A percentile compares a stretch with the other conserved stretches of the same genome.
Conservation (phyloP, 1,284 basidiomycete species). For the Ustilago vetiveriae region DNA sequence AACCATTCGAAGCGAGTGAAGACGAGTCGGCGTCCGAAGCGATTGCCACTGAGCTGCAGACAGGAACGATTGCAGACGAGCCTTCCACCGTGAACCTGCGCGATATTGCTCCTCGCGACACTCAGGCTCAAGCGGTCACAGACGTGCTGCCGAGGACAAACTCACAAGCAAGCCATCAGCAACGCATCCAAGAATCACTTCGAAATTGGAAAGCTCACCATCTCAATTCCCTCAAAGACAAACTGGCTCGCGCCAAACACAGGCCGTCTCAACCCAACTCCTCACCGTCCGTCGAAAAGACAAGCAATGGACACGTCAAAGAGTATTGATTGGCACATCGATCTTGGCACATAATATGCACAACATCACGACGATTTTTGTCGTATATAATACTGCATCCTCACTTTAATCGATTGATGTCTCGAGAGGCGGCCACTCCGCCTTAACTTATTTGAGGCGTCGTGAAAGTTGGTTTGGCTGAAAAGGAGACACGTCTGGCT, state of each 20-base stretch:
- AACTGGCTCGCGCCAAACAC: conserved; percentile 14
- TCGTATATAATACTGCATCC: too few species aligned
- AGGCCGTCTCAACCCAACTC: background rate
- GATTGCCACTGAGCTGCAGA: too few species aligned
- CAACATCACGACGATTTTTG: too few species aligned
- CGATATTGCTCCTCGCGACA: too few species aligned
- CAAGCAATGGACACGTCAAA: background rate
- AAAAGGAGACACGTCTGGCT: background rate
- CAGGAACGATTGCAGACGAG: too few species aligned
- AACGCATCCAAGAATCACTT: conserved; percentile 6
- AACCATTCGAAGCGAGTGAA: too few species aligned
- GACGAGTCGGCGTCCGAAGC: too few species aligned
- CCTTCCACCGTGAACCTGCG: background rate
- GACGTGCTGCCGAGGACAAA: background rate
- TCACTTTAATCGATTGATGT: too few species aligned
- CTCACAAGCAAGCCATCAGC: background rate
- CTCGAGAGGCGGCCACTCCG: too few species aligned
- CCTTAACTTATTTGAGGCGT: too few species aligned
- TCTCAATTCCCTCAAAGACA: conserved; percentile 15
- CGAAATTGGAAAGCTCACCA: conserved; percentile 20
- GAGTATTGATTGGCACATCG: background rate
- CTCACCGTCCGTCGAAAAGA: background rate
- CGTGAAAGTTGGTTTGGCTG: too few species aligned
- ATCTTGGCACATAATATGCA: background rate
- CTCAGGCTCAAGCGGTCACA: background rate